A percentile compares a stretch with the other conserved stretches of the same genome.
Conservation (phyloP, 768 basidiomycete species). For the Pholiota conissans region DNA sequence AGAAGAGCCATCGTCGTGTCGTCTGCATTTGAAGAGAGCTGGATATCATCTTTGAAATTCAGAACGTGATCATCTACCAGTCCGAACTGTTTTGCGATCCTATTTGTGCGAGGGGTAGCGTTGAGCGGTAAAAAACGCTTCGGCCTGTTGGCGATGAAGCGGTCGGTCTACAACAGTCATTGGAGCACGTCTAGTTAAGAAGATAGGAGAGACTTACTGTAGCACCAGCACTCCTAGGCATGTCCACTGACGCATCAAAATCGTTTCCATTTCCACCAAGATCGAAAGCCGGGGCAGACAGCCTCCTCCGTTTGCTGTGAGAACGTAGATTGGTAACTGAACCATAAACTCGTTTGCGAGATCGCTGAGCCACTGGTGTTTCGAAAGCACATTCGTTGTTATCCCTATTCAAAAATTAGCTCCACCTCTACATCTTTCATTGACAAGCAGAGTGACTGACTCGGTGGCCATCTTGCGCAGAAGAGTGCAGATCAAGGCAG, state of each 20-base stretch:
- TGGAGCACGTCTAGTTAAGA: background rate
- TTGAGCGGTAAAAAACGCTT: conserved; percentile 54
- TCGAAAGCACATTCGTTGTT: conserved; percentile 13
- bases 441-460: too few species aligned
- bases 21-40: conserved; percentile 23
- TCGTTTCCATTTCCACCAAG: conserved; percentile 8
- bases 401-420: background rate
- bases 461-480: background rate
- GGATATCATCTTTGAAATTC: conserved; percentile 44
- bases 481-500: too few species aligned
- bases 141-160: conserved; percentile 58
- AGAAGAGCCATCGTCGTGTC: conserved; percentile 46
- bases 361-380: conserved; percentile 12
- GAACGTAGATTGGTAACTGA: conserved; percentile 25
- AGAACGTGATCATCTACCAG: conserved; percentile 56
- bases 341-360: conserved; percentile 18
- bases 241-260: conserved; percentile 5
- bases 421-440: background rate
- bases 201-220: conserved; percentile 9
- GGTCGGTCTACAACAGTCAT: conserved; percentile 47
- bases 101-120: conserved; percentile 64
- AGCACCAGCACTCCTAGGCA: conserved; percentile 9
- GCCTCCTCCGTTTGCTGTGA: conserved; percentile 20
- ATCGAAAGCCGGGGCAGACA: conserved; percentile 13
- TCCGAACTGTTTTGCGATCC: conserved; percentile 64